Evolutionary conservation across 2,329 filamentous ascomycete species (phyloP).

Genomic region (Dendryphion nanum): DNA sequence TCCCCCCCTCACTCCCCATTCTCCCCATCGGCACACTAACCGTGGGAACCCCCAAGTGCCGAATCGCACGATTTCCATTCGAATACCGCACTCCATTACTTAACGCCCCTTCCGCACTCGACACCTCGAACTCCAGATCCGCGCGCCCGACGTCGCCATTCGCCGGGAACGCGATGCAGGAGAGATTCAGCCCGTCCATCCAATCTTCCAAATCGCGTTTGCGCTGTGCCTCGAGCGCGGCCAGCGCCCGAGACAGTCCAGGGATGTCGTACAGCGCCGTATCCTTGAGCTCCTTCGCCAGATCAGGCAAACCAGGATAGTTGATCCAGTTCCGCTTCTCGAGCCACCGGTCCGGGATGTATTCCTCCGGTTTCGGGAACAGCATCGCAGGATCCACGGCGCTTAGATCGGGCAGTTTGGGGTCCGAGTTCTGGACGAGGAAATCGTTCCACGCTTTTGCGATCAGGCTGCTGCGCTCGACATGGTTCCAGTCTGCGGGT

Average conservation of each 20-base stretch:
- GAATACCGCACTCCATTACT: slow-evolving; percentile 55
- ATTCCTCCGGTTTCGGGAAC: slow-evolving; percentile 37
- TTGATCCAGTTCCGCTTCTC: slow-evolving; percentile 42
- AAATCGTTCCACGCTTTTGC: slow-evolving; percentile 56
- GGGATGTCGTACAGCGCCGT: slow-evolving; percentile 43
- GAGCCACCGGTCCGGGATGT: slow-evolving; percentile 40
- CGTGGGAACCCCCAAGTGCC: slow-evolving; percentile 56
- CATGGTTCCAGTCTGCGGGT: slow-evolving; percentile 47
- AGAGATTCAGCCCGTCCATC: slow-evolving; percentile 44
- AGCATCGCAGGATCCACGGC: slow-evolving; percentile 41
- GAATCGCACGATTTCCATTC: slow-evolving; percentile 54
- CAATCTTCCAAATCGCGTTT: slow-evolving; percentile 53
- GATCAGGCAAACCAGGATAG: slow-evolving; percentile 34
- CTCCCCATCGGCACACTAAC: slow-evolving; percentile 56
- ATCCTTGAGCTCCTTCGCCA: slow-evolving; percentile 21
- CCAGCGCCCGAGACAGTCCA: slow-evolving; percentile 44
- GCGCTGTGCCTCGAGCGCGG: slow-evolving; percentile 49
- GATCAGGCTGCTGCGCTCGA: slow-evolving; percentile 50
- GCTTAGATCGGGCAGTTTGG: slow-evolving; percentile 36
- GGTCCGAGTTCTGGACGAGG: slow-evolving; percentile 43
- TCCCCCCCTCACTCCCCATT: slow-evolving; percentile 39
- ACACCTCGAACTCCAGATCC: slow-evolving; percentile 44
- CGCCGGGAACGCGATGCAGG: slow-evolving; percentile 51
- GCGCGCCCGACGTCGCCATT: slow-evolving; percentile 52
- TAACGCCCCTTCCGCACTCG: slow-evolving; percentile 37